Base-by-base conservation (phyloP, 768 basidiomycete genomes). In the Asterophora lycoperdoides region DNA sequence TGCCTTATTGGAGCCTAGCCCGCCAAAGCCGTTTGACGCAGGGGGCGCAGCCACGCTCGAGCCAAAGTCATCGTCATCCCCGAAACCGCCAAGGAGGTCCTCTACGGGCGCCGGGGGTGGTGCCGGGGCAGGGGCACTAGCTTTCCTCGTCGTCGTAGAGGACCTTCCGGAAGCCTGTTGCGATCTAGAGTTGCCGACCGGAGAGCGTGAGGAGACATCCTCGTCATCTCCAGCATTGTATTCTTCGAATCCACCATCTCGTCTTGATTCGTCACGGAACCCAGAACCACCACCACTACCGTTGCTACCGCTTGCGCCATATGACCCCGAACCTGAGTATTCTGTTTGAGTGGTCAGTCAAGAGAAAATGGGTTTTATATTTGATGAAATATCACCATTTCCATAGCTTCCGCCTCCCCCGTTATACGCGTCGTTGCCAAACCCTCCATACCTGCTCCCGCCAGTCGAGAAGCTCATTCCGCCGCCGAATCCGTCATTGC, bases 151-250 rank as follows among this genome's bases (percentile, higher is more conserved):
- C 28, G 74, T 49, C 28, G 73, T 62, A 19, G 62, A 56, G n/a
- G 60, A 54, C 20, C 56, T 46, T 35, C 53, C 51, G 6, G 62
- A 49, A 32, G 30, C 29, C 17, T 59, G 23, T 23, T 23, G 57
- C 17, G 61, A 54, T 38, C 71, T 52, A 35, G 51, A 43, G 17
- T 18, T 23, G 23, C 23, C 23, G 23, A 23, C 44, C 65, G 73
- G 44, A 65, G 75, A 53, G 62, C 68, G 53, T 36, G 68, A 62
- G 38, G 64, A 56, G 14, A 65, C 53, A 29, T 71, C 61, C 53
- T 95, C 93, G 52, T 97, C 94, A 50, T 92, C 92, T 1, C 95
- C 95, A 10, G 95, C 96, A 56, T 95, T 89, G 65, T 99, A 99
- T 64, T 97, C 94, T 59, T 98, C 94, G 56, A 82, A 97, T 19